Evolutionary conservation across 306 rosid species (phyloP).

Genomic region (Casuarina glauca): DNA sequence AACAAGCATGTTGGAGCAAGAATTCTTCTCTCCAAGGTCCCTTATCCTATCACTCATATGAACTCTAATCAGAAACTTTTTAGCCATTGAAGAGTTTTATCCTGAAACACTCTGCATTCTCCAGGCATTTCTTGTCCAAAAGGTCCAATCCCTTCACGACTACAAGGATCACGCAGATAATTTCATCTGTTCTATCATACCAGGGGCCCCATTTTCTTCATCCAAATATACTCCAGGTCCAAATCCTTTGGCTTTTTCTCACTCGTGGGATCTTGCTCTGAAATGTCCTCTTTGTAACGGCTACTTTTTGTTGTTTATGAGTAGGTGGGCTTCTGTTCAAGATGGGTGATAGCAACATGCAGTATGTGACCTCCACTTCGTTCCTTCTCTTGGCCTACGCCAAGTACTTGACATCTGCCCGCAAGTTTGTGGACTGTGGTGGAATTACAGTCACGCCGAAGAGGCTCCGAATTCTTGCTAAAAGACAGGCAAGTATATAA

Average conservation of each 20-base stretch:
- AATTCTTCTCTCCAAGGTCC: slow-evolving; percentile 89
- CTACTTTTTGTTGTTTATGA: slow-evolving; percentile 16
- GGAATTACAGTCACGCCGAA: slow-evolving; percentile 59
- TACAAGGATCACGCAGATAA: slow-evolving; percentile 92
- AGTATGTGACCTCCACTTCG: slow-evolving; percentile 90
- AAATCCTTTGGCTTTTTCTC: neutral
- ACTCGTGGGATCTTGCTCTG: neutral
- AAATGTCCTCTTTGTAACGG: slow-evolving; percentile 50
- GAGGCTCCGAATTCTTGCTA: slow-evolving; percentile 70
- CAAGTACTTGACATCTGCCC: slow-evolving; percentile 76
- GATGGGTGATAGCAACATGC: slow-evolving; percentile 87
- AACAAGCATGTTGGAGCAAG: slow-evolving; percentile 94
- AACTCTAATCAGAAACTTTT: neutral
- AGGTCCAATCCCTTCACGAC: slow-evolving; percentile 66
- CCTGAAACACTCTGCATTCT: slow-evolving; percentile 1
- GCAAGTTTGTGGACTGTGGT: slow-evolving; percentile 61
- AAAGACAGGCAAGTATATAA: slow-evolving; percentile 56
- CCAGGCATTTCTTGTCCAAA: slow-evolving; percentile 83
- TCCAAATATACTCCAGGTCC: slow-evolving; percentile 76
- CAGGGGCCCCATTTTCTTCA: slow-evolving; percentile 70
- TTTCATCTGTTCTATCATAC: slow-evolving; percentile 82
- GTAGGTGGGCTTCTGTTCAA: slow-evolving; percentile 90
- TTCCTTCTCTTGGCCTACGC: slow-evolving; percentile 79
- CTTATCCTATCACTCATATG: neutral
- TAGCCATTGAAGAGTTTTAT: neutral